A percentile compares a stretch with the other conserved stretches of the same genome.
Evolutionary conservation across 2,329 filamentous ascomycete genomes (phyloP).

Genomic region (Onygena corvina): DNA sequence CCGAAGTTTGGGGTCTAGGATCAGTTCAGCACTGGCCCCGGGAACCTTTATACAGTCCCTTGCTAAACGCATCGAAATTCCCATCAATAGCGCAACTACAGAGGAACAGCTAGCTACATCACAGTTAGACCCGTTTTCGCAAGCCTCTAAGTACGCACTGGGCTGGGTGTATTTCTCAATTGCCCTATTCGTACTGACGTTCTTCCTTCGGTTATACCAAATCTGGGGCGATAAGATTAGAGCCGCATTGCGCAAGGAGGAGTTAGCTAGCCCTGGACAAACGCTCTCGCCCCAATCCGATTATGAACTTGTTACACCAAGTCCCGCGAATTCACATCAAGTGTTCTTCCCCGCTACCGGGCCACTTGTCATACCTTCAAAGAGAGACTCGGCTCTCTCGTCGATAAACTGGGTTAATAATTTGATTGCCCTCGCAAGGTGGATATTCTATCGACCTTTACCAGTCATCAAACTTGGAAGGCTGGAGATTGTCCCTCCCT

Average conservation of each 20-base stretch:
- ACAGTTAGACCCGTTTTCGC: slow-evolving; percentile 60
- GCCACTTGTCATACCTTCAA: slow-evolving; percentile 45
- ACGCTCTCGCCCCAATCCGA: slow-evolving; percentile 45
- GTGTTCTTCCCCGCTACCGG: slow-evolving; percentile 64
- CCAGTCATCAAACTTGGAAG: slow-evolving; percentile 59
- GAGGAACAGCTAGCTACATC: slow-evolving; percentile 44
- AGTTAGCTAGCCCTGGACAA: slow-evolving; percentile 49
- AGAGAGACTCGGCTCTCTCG: slow-evolving; percentile 58
- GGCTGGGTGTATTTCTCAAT: slow-evolving; percentile 84
- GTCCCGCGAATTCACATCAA: slow-evolving; percentile 49
- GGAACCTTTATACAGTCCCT: slow-evolving; percentile 20
- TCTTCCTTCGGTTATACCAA: slow-evolving; percentile 66
- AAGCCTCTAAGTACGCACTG: slow-evolving; percentile 73
- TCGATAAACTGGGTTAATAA: slow-evolving; percentile 66
- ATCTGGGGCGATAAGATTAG: slow-evolving; percentile 89
- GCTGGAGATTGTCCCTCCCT: slow-evolving; percentile 66
- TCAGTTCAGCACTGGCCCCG: neutral
- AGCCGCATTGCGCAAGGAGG: slow-evolving; percentile 76
- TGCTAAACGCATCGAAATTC: slow-evolving; percentile 44
- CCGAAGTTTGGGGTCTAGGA: neutral
- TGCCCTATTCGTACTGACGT: slow-evolving; percentile 54
- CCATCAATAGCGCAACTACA: slow-evolving; percentile 45
- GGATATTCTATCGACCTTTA: slow-evolving; percentile 78
- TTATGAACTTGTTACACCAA: slow-evolving; percentile 49
- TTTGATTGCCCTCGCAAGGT: slow-evolving; percentile 68